Conservation (phyloP, 306 rosid genomes). For the Acacia crassicarpa region DNA sequence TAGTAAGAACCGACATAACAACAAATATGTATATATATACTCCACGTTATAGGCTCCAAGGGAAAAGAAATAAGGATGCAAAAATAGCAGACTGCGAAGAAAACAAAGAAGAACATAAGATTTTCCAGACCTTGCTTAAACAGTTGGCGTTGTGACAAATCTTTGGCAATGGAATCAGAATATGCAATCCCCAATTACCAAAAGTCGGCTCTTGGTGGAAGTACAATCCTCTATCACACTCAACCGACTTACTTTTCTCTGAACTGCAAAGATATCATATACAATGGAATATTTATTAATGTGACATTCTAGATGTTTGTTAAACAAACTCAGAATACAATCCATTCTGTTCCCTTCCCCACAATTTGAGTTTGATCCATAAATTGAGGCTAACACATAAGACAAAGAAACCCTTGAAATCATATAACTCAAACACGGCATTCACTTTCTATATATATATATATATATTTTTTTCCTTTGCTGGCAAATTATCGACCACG, state of each 20-base stretch:
- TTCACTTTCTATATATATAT: too few species aligned
- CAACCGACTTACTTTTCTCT: constrained; percentile 48
- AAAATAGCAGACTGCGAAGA: not conserved
- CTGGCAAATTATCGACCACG: too few species aligned
- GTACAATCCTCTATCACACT: constrained; percentile 47
- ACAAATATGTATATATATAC: not conserved
- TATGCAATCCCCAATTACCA: constrained; percentile 39
- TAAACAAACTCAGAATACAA: not conserved
- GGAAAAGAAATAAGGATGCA: not conserved
- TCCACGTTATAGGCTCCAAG: too few species aligned
- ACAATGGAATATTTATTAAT: not conserved
- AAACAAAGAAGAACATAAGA: not conserved
- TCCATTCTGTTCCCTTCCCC: not conserved
- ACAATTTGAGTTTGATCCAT: not conserved
- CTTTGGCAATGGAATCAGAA: constrained; percentile 41
- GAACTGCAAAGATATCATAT: constrained; percentile 46
- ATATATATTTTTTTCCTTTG: too few species aligned
- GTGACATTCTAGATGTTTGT: not conserved
- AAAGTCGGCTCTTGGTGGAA: not conserved
- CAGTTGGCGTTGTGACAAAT: constrained; percentile 69
- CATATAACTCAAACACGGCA: not conserved
- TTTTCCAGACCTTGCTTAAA: constrained; percentile 71
- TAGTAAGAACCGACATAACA: constrained; percentile 23
- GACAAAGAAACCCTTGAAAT: not conserved
- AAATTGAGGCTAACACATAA: constrained; percentile 1